Base-by-base conservation (phyloP, 2,329 filamentous ascomycete genomes). In the Beauveria bassiana region DNA sequence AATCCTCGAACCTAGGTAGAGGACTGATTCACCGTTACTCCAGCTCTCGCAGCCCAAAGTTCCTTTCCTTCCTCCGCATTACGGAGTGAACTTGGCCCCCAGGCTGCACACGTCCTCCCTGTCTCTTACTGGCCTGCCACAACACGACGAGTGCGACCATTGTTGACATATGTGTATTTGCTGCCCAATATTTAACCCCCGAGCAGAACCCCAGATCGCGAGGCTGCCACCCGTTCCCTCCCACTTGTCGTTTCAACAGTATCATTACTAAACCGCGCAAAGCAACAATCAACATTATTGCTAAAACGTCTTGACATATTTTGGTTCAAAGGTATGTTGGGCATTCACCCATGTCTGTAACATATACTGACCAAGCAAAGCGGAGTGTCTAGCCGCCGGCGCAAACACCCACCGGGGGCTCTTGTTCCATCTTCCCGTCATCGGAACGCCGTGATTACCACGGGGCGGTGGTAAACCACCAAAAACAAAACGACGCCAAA, bases 161-260 rank as follows among this genome's bases (percentile, higher is more conserved):
- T 59, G 57, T 59, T 59, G 57, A 52, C 57, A 52, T 59, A 49
- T 59, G 38, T 59, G 28, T 50, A 59, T 59, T 59, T 34, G 57
- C 57, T 59, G 57, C 57, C 57, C 57, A 59, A 59, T 59, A 59
- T 59, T 59, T 59, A 59, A 59, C 40, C 57, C 57, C 57, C 57
- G 47, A 59, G 40, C 57, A 52, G 57, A 52, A 59, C 57, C 40
- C 57, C 57, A 24, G 57, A 59, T 59, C n/a, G 38, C 38, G 57
- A 52, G 46, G 45, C 46, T 50, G 31, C 43, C 45, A 40, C 46
- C 26, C 47, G n/a, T 45, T 59, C 57, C 47, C 24, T 40, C 26
- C 38, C 57, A 22, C 47, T 45, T 40, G n/a, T 52, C 18, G 57
- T 43, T 45, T 43, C 57, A 52, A 52, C 38, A 43, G 24, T 52